Evolutionary conservation across 805 yeast species (phyloP).

Genomic region (Hanseniaspora occidentalis): DNA sequence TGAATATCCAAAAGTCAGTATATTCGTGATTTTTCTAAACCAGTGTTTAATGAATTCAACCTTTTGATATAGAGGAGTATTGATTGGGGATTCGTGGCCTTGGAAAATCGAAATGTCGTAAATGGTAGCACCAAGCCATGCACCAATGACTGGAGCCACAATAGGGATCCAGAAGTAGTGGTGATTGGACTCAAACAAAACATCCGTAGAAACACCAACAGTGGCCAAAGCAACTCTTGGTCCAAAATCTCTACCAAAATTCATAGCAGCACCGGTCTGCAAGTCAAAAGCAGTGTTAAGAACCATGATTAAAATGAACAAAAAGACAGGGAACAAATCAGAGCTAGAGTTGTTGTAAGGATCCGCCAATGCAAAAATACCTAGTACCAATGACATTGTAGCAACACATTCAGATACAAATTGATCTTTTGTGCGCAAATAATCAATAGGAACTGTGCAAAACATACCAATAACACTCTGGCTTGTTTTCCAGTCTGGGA

Average conservation of each 20-base stretch:
- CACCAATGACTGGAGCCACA: conserved; percentile 37
- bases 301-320: conserved; percentile 32
- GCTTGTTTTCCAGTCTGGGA: conserved; percentile 17
- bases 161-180: conserved; percentile 43
- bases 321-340: conserved; percentile 34
- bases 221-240: conserved; percentile 38
- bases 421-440: conserved; percentile 31
- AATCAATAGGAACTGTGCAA: conserved; percentile 33
- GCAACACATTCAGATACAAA: conserved; percentile 36
- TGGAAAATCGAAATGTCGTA: conserved; percentile 40
- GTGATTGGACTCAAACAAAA: conserved; percentile 27
- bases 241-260: conserved; percentile 42
- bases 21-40: conserved; percentile 1
- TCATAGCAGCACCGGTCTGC: conserved; percentile 44
- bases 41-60: conserved; percentile 10
- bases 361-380: conserved; percentile 40
- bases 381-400: conserved; percentile 32
- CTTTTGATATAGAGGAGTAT: conserved; percentile 27
- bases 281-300: conserved; percentile 37
- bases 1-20: conserved; percentile 2
- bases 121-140: conserved; percentile 34
- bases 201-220: conserved; percentile 33
- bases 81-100: conserved; percentile 40
- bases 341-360: conserved; percentile 36
- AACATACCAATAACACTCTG: conserved; percentile 31